Evolutionary conservation across 805 yeast genomes (phyloP), one percentile per base, ranked within the genome.

Genomic region (Candida peoriensis): DNA sequence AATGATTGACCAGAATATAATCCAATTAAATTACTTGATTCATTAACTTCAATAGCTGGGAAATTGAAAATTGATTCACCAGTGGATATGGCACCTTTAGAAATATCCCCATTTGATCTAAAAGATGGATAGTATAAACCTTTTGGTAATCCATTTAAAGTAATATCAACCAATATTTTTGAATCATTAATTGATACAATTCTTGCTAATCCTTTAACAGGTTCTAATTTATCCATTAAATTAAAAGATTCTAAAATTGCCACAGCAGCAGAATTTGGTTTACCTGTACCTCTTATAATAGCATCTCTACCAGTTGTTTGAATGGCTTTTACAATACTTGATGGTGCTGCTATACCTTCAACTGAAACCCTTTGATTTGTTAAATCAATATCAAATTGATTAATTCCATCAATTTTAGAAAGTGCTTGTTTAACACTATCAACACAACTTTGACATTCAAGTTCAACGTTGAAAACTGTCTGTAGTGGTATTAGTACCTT

Each of bases 211-310:
- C 97, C 97, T 50, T 82, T 78, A 17, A 90, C 94, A 0, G 89
- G 84, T 19, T 60, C 61, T 8, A 32, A 25, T 4, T 21, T 24
- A 23, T 47, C 55, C n/a, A 51, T 40, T 2, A 63, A 61, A 32
- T 66, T 74, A 48, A 81, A 82, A 14, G 82, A 71, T 55, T 90
- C 97, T 37, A 89, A 60, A 31, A 89, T 89, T 45, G 93, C 78
- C 21, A 89, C 97, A 0, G 96, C 96, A 1, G 97, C 95, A 14
- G 84, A 72, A 55, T 89, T 81, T 13, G 94, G 81, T 38, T 66
- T 70, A 4, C 97, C 97, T 0, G 96, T 77, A 6, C 97, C 97
- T 40, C 97, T 69, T 17, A 90, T 81, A 44, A 90, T 85, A 4
- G 96, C 96, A 52, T 90, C 97, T 44, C 78, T 74, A 1, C 97